Evolutionary conservation across 73 alveolate genomes (phyloP).

Genomic region (Tetrahymena elliotti): DNA sequence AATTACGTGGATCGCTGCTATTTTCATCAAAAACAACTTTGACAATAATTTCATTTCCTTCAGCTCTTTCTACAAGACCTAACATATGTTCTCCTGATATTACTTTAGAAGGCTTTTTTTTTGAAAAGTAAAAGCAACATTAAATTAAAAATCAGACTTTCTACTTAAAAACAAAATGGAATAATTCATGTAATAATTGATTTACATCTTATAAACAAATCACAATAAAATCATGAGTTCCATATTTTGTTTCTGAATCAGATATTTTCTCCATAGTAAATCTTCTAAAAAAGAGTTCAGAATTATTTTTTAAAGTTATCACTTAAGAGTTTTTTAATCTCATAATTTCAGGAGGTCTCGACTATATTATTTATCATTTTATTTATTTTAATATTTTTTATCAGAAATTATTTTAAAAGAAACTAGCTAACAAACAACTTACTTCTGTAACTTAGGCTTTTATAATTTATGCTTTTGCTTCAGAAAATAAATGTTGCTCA

Average conservation of each 20-base stretch:
- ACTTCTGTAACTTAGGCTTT: slow-evolving; percentile 34
- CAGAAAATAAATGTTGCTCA: slow-evolving; percentile 25
- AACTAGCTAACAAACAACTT: not conserved
- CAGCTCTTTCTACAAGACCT: not conserved
- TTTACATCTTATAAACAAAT: not conserved
- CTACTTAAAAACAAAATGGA: too few relatives aligned
- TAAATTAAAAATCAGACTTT: not conserved
- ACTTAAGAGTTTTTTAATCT: not conserved
- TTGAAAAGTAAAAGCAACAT: not conserved
- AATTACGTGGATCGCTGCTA: not conserved
- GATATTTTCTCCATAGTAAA: not conserved
- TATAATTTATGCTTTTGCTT: slow-evolving; percentile 27
- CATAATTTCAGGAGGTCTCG: slow-evolving; percentile 1
- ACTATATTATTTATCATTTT: not conserved
- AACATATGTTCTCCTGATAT: not conserved
- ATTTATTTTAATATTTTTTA: not conserved
- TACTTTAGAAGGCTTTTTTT: not conserved
- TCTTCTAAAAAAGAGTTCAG: slow-evolving; percentile 3
- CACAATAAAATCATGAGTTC: not conserved
- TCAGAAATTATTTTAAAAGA: not conserved
- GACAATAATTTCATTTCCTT: not conserved
- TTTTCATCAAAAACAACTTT: not conserved
- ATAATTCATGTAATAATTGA: not conserved
- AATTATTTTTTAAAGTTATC: not conserved
- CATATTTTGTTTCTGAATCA: not conserved